Percentiles rank a stretch among this genome's conserved stretches.
These are phyloP conservation scores for Coemansia umbellata DNA, from an alignment of 192 early-diverging fungal genomes.

Conservation along the genomic window DNA sequence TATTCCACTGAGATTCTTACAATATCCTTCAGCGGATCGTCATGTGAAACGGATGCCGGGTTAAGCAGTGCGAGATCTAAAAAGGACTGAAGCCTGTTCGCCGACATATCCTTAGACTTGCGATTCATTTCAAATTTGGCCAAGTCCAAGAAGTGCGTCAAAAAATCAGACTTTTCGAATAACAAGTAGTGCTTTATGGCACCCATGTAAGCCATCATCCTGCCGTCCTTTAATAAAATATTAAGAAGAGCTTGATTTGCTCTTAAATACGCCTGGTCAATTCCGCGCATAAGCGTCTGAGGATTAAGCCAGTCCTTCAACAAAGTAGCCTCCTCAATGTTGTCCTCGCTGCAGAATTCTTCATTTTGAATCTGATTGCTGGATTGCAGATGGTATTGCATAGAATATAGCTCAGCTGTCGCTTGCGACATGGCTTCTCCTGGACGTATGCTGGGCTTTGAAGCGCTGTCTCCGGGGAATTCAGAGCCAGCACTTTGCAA, in stretches of 20 bases:
- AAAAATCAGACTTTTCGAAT: slow-evolving; percentile 89
- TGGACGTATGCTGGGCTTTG: neutral
- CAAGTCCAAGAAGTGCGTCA: slow-evolving; percentile 92
- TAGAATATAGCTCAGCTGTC: neutral
- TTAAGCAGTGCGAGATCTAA: slow-evolving; percentile 86
- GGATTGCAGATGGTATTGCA: neutral
- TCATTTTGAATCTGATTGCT: neutral
- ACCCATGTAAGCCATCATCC: slow-evolving; percentile 71
- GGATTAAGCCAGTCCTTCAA: slow-evolving; percentile 32
- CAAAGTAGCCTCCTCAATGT: neutral
- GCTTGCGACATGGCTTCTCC: slow-evolving; percentile 3
- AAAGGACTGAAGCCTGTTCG: slow-evolving; percentile 74
- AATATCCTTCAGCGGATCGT: slow-evolving; percentile 83
- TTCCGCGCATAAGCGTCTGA: slow-evolving; percentile 55
- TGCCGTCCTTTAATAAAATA: slow-evolving; percentile 72
- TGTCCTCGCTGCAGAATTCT: slow-evolving; percentile 1
- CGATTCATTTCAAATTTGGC: slow-evolving; percentile 57
- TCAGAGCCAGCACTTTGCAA: neutral
- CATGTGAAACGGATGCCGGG: slow-evolving; percentile 74
- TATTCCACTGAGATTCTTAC: slow-evolving; percentile 76
- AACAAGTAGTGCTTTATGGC: slow-evolving; percentile 92
- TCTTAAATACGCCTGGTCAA: slow-evolving; percentile 81
- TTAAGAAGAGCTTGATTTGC: slow-evolving; percentile 84
- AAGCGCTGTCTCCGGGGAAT: too few relatives aligned
- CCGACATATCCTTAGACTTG: slow-evolving; percentile 51